Percentiles rank a stretch among this genome's conserved stretches.
Evolutionary conservation across 116 monocot genomes (phyloP).

Genomic region (Cymodocea nodosa): DNA sequence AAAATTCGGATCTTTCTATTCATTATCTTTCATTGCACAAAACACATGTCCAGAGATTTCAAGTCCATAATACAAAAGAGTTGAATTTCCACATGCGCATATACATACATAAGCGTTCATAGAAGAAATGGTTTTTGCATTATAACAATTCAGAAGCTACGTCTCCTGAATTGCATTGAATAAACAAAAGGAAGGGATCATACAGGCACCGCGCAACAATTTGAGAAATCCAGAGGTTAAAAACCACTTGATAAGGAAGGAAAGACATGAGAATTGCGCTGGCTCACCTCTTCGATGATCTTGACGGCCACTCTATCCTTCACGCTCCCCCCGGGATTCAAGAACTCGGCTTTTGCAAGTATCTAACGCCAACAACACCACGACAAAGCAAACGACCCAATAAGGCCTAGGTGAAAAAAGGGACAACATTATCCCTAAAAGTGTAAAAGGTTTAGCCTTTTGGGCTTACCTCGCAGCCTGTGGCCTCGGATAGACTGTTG

Average conservation of each 20-base stretch:
- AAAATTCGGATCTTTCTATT: too few species aligned
- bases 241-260: neutral
- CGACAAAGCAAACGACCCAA: slow-evolving; percentile 1
- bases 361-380: slow-evolving; percentile 28
- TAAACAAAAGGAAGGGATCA: too few species aligned
- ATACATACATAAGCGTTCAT: too few species aligned
- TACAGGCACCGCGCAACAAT: neutral
- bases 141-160: too few species aligned
- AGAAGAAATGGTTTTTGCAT: too few species aligned
- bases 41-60: too few species aligned
- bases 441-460: too few species aligned
- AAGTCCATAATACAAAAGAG: too few species aligned
- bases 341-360: slow-evolving; percentile 91
- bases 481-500: slow-evolving; percentile 85
- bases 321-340: slow-evolving; percentile 93
- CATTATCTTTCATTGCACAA: too few species aligned
- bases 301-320: slow-evolving; percentile 90
- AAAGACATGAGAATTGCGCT: neutral
- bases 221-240: neutral
- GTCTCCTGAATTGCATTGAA: too few species aligned
- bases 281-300: slow-evolving; percentile 85
- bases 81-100: too few species aligned
- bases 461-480: slow-evolving; percentile 72
- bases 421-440: too few species aligned
- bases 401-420: neutral